Percentiles rank a stretch among this genome's conserved stretches.
These are phyloP conservation scores for Penicillium sp. DNA, from an alignment of 2,329 filamentous ascomycete species.

Conservation along the genomic window DNA sequence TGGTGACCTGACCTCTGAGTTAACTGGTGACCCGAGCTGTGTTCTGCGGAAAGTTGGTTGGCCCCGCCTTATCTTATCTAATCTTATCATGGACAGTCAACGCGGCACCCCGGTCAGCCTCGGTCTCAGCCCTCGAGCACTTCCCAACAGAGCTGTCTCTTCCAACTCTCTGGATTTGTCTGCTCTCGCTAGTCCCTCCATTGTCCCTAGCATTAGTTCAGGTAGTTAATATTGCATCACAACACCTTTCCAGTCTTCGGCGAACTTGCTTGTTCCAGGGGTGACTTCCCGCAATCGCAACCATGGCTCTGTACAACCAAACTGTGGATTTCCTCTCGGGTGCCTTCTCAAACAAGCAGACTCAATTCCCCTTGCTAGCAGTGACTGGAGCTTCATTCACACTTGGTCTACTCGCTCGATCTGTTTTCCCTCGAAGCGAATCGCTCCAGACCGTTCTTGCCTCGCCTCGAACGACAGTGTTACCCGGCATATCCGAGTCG, in stretches of 20 bases:
- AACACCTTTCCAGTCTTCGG: no score
- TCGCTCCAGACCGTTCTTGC: conserved; percentile 23
- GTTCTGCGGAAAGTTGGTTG: no score
- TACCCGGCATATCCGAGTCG: conserved; percentile 34
- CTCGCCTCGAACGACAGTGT: conserved; percentile 38
- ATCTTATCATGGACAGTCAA: background rate
- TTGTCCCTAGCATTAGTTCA: no score
- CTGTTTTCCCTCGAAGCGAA: conserved; percentile 22
- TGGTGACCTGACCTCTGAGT: no score
- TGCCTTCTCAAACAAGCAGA: conserved; percentile 30
- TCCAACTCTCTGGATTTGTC: background rate
- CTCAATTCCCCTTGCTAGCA: conserved; percentile 35
- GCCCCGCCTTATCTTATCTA: background rate
- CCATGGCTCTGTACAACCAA: conserved; percentile 37
- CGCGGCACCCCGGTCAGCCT: background rate
- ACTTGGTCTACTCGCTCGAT: conserved; percentile 33
- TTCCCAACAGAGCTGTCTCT: background rate
- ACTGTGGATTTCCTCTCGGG: conserved; percentile 36
- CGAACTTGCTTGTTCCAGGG: background rate
- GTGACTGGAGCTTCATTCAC: conserved; percentile 37
- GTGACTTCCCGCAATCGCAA: conserved; percentile 6
- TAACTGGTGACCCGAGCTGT: no score
- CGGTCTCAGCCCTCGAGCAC: background rate
- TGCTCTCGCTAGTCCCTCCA: background rate
- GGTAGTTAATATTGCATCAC: background rate